These are phyloP conservation scores for Cyclotella choctawhatcheeana DNA, from an alignment of 108 stramenopile genomes.

Conservation along the genomic window DNA sequence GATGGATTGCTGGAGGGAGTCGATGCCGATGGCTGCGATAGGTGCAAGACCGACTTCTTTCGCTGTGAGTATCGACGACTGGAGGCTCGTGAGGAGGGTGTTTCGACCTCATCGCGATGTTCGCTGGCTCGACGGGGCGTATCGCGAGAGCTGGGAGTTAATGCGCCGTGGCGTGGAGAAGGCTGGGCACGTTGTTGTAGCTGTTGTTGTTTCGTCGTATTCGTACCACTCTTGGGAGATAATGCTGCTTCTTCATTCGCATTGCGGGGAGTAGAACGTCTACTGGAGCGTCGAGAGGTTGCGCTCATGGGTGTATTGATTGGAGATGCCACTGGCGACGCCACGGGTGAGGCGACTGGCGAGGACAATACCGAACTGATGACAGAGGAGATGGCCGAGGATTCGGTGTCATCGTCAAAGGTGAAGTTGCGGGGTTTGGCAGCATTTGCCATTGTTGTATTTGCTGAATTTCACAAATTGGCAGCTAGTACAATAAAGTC, in stretches of 20 bases:
- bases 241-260: background rate
- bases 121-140: background rate
- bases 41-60: background rate
- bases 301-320: background rate
- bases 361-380: background rate
- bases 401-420: constrained; percentile 3
- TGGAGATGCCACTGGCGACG: background rate
- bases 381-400: background rate
- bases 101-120: constrained; percentile 8
- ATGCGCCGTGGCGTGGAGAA: background rate
- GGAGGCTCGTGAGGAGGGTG: background rate
- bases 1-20: background rate
- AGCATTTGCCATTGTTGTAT: background rate
- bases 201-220: too few species aligned
- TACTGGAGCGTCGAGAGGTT: too few species aligned
- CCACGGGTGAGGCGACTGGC: background rate
- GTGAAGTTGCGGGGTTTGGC: constrained; percentile 7
- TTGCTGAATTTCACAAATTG: background rate
- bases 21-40: background rate
- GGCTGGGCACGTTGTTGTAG: too few species aligned
- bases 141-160: background rate
- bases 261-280: too few species aligned
- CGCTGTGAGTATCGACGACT: background rate
- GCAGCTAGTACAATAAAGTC: too few species aligned
- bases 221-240: too few species aligned